These are phyloP conservation scores for Strigomonas culicis DNA, from an alignment of 208 protist genomes.

Conservation along the genomic window DNA sequence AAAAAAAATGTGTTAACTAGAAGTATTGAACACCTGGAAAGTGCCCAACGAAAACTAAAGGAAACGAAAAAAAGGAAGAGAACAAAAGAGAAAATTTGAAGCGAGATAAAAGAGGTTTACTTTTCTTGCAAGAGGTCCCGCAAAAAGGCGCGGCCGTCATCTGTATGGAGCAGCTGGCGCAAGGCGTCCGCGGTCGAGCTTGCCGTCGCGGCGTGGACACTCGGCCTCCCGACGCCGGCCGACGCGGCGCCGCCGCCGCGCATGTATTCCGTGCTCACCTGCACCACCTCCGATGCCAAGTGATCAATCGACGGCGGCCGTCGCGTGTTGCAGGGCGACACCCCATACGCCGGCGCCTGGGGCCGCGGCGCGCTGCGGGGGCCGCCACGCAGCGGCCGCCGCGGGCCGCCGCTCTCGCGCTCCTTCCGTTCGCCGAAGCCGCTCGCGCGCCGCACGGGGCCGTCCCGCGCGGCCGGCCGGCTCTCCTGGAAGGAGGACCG, in stretches of 20 bases:
- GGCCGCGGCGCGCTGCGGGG: too few species aligned
- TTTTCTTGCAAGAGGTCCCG: background rate
- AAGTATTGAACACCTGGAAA: too few species aligned
- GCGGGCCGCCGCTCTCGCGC: too few species aligned
- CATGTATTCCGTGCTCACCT: background rate
- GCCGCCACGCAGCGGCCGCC: too few species aligned
- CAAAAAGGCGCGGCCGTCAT: background rate
- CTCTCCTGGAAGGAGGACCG: background rate
- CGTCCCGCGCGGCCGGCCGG: too few species aligned
- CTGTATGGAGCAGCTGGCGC: background rate
- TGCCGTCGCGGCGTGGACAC: background rate
- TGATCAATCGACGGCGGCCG: background rate
- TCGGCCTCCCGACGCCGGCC: background rate
- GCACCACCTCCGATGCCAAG: background rate
- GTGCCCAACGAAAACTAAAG: background rate
- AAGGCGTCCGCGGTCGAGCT: background rate
- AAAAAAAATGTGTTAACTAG: background rate
- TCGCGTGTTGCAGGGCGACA: background rate
- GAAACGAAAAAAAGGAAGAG: background rate
- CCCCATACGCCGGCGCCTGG: background rate
- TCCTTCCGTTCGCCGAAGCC: background rate
- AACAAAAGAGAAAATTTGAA: background rate
- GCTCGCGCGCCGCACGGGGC: background rate
- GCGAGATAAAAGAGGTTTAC: background rate
- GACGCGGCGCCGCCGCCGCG: background rate